phyloP scores from a whole-genome alignment of 495 filamentous ascomycete genomes.

The Penicillium atrosanguineum region DNA sequence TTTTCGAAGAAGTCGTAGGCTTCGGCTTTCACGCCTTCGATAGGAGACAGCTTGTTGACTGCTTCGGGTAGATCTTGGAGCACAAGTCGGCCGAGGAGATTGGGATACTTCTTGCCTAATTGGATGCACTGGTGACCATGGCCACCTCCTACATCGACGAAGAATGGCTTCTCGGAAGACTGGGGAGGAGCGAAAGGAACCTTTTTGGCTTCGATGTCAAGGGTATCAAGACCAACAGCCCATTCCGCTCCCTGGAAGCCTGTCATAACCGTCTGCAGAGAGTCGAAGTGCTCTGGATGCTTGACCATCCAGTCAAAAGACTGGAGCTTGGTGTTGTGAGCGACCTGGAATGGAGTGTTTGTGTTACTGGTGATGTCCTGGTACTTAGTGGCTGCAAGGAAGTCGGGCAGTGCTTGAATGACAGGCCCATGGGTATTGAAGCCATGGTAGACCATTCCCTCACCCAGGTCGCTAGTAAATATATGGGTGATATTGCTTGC shows the following conservation, averaged over 20 bases:
- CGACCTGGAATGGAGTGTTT: conserved; percentile 40
- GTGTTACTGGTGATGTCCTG: conserved; percentile 31
- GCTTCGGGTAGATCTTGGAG: conserved; percentile 52
- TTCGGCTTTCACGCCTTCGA: conserved; percentile 45
- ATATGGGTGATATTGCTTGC: conserved; percentile 32
- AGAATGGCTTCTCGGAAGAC: conserved; percentile 24
- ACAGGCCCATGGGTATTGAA: conserved; percentile 30
- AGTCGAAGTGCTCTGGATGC: conserved; percentile 34
- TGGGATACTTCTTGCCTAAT: conserved; percentile 42
- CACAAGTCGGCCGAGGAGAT: conserved; percentile 44
- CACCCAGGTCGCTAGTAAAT: conserved; percentile 24
- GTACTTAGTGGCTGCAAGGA: conserved; percentile 40
- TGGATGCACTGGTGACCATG: conserved; percentile 50
- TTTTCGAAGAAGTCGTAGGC: conserved; percentile 49
- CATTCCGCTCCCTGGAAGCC: conserved; percentile 27
- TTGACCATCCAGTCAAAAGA: conserved; percentile 40
- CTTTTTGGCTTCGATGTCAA: conserved; percentile 17
- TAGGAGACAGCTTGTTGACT: conserved; percentile 31
- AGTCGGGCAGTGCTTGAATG: conserved; percentile 33
- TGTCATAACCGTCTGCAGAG: conserved; percentile 41
- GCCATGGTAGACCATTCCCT: conserved; percentile 32
- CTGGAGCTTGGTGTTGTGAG: conserved; percentile 36
- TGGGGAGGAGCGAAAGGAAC: conserved; percentile 1
- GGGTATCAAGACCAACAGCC: conserved; percentile 29
- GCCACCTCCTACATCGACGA: conserved; percentile 55